Percentiles rank a stretch among this genome's conserved stretches.
Conservation (phyloP, 2,329 filamentous ascomycete species). For the Diaporthe humulicola region DNA sequence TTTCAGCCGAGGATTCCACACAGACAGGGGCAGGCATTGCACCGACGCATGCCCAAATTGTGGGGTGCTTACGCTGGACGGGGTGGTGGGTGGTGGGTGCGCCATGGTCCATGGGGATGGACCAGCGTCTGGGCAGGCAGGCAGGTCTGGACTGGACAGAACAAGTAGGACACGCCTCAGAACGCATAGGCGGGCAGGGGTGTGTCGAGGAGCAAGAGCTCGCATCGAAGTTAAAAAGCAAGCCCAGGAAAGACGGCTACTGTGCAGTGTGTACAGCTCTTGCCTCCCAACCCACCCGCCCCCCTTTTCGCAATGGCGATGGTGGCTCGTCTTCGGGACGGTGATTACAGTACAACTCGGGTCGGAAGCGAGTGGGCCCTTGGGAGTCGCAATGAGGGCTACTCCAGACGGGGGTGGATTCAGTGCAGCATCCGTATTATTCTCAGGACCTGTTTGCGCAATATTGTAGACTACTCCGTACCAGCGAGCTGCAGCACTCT, state of each 20-base stretch:
- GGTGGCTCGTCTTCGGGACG: conserved; percentile 20
- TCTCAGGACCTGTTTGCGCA: background rate
- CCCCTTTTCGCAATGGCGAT: background rate
- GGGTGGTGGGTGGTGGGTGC: background rate
- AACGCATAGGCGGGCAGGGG: conserved; percentile 10
- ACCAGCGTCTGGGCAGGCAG: conserved; percentile 19
- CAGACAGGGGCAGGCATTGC: conserved; percentile 32
- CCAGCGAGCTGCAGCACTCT: background rate
- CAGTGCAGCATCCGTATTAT: conserved; percentile 11
- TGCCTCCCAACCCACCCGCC: background rate
- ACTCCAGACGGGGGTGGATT: conserved; percentile 16
- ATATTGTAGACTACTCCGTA: too few species aligned
- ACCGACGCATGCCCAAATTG: conserved; percentile 33
- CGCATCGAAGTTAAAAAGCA: conserved; percentile 19
- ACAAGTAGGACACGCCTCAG: conserved; percentile 18
- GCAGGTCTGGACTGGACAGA: background rate
- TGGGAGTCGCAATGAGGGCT: conserved; percentile 19
- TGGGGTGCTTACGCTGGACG: conserved; percentile 27
- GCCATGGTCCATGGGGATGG: conserved; percentile 4
- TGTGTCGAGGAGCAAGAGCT: conserved; percentile 16
- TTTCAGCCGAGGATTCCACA: conserved; percentile 33
- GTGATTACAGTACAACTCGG: conserved; percentile 25
- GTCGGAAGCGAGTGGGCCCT: conserved; percentile 23
- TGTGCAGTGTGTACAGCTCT: background rate
- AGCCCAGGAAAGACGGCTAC: background rate